Base-by-base conservation (phyloP, 73 alveolate genomes). In the Durusdinium trenchii region DNA sequence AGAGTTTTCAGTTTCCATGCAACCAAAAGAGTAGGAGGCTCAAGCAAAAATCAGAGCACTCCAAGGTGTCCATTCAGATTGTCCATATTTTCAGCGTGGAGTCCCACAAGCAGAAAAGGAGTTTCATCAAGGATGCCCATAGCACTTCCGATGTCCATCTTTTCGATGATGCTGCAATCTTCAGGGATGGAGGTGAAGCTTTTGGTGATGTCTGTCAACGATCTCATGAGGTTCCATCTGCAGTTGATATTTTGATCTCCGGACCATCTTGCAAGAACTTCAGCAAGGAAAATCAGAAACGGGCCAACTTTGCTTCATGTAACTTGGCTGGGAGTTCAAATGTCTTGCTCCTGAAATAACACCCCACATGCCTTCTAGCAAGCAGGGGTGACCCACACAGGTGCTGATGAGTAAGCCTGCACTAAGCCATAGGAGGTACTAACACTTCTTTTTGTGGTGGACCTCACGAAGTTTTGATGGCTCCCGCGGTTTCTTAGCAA, bases 41-140 rank as follows among this genome's bases (percentile, higher is more conserved):
- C n/a, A n/a, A n/a, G n/a, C n/a, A n/a, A n/a, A n/a, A n/a, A n/a
- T n/a, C n/a, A n/a, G n/a, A n/a, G n/a, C n/a, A n/a, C n/a, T n/a
- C n/a, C 45, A 57, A 57, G 69, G 69, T 57, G 23, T 57, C 69
- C 69, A 23, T 57, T 12, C 30, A 4, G 46, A 46, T 47, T 6
- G 32, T 28, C 6, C 90, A 79, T 47, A 46, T 38, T 1, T 79
- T 79, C 64, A 35, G 60, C 30, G 90, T 79, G 42, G 90, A 79
- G 64, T 45, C 47, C 30, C 67, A 79, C 28, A 64, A 79, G 45
- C 5, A 7, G 45, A 79, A 79, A 32, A 43, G 90, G 6, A 4
- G 28, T 12, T 79, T 79, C 90, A 79, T 79, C 43, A 46, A 46
- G 90, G 67, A 18, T 1, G 90, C 90, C 12, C 90, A 79, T 28